Evolutionary conservation across 2,329 filamentous ascomycete species (phyloP).

Genomic region (Cladosporium sp.): DNA sequence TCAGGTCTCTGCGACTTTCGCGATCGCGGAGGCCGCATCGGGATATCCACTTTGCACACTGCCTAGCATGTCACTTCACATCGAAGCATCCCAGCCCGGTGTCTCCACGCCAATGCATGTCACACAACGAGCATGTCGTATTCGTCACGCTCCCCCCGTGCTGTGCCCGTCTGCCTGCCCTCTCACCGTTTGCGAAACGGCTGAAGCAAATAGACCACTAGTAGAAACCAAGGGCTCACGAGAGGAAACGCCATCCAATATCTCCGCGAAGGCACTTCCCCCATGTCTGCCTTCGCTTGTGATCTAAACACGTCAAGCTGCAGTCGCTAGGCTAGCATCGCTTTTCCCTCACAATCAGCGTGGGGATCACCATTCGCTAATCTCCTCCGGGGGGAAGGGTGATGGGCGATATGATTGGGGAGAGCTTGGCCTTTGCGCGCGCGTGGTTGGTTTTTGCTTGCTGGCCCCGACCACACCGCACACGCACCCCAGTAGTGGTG

Average conservation of each 20-base stretch:
- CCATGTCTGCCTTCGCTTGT: neutral
- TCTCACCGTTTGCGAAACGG: neutral
- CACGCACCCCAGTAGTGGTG: neutral
- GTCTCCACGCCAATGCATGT: conserved; percentile 4
- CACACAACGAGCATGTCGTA: neutral
- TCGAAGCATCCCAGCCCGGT: neutral
- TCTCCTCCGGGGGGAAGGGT: neutral
- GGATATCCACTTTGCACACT: neutral
- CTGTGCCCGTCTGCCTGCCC: neutral
- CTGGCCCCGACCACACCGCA: neutral
- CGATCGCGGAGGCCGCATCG: neutral
- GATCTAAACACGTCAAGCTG: neutral
- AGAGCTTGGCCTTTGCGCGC: neutral
- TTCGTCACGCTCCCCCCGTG: neutral
- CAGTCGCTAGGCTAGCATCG: neutral
- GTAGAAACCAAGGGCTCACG: neutral
- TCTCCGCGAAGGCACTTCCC: neutral
- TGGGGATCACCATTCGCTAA: neutral
- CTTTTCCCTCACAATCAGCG: neutral
- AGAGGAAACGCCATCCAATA: neutral
- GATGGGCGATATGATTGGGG: neutral
- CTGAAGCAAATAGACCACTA: neutral
- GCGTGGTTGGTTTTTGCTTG: neutral
- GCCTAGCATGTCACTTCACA: neutral
- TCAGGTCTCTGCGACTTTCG: neutral